phyloP scores from a whole-genome alignment of 441 rosid genomes.

The Eutrema salsugineum region DNA sequence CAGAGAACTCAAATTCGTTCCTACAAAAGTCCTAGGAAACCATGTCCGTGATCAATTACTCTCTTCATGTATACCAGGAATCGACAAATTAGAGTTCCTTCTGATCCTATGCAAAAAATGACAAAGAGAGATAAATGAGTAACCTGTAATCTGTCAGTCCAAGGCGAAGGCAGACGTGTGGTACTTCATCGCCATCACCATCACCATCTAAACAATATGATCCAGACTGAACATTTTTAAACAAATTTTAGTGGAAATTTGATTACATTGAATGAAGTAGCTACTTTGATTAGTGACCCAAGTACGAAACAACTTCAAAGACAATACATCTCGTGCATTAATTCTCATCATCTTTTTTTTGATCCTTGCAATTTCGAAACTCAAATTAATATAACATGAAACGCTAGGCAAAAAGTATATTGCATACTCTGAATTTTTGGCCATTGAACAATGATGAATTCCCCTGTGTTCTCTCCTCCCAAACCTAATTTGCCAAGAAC shows the following conservation, averaged over 20 bases:
- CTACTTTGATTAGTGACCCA: not conserved
- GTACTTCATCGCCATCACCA: constrained; percentile 37
- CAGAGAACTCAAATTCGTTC: constrained; percentile 80
- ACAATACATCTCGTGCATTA: not conserved
- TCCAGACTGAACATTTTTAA: constrained; percentile 55
- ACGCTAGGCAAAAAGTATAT: not conserved
- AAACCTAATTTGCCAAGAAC: constrained; percentile 41
- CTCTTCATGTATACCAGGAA: not conserved
- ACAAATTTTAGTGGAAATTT: not conserved
- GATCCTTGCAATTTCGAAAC: not conserved
- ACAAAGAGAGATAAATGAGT: constrained; percentile 7
- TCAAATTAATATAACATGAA: not conserved
- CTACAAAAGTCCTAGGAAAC: constrained; percentile 77
- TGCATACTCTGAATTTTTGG: constrained; percentile 80
- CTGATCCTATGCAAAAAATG: not conserved
- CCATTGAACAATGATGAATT: constrained; percentile 74
- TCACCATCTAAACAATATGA: constrained; percentile 39
- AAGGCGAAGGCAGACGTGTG: constrained; percentile 57
- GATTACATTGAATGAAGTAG: not conserved
- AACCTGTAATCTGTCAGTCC: constrained; percentile 91
- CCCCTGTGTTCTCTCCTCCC: constrained; percentile 60
- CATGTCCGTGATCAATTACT: constrained; percentile 18
- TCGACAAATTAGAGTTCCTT: not conserved
- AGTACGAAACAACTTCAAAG: not conserved
- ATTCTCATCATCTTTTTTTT: not conserved